A percentile compares a stretch with the other conserved stretches of the same genome.
Conservation (phyloP, 2,329 filamentous ascomycete genomes). For the Aureobasidium sp. region DNA sequence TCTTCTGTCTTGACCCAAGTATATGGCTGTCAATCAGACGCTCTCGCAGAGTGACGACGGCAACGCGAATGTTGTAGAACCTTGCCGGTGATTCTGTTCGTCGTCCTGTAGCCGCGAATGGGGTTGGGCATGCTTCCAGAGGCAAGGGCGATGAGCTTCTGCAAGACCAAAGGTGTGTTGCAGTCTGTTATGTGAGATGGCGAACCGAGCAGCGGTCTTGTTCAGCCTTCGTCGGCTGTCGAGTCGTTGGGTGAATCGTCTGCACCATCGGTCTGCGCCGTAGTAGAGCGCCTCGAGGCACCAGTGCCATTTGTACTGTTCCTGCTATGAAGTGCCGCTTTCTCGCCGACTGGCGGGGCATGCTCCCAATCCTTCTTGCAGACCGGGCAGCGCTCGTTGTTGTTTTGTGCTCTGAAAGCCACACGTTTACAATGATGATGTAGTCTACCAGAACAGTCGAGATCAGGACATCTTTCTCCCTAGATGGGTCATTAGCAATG, state of each 20-base stretch:
- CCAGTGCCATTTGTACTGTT: constrained; percentile 18
- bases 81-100: not conserved
- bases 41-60: not conserved
- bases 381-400: constrained; percentile 56
- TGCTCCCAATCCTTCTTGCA: constrained; percentile 48
- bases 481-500: constrained; percentile 20
- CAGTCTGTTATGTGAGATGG: not conserved
- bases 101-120: no score
- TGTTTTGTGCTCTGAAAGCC: constrained; percentile 60
- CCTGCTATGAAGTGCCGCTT: constrained; percentile 29
- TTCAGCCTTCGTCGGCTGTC: constrained; percentile 16
- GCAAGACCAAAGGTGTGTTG: not conserved
- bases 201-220: not conserved
- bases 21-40: not conserved
- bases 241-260: constrained; percentile 15
- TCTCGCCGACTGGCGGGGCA: constrained; percentile 47
- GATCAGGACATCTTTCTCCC: constrained; percentile 68
- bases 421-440: constrained; percentile 70
- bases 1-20: not conserved
- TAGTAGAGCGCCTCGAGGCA: constrained; percentile 17
- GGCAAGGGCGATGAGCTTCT: not conserved
- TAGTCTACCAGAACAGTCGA: constrained; percentile 61
- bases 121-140: no score
- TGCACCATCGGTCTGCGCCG: constrained; percentile 19
- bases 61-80: not conserved